Conservation (phyloP, 2,329 filamentous ascomycete species). For the Alternaria alternata region DNA sequence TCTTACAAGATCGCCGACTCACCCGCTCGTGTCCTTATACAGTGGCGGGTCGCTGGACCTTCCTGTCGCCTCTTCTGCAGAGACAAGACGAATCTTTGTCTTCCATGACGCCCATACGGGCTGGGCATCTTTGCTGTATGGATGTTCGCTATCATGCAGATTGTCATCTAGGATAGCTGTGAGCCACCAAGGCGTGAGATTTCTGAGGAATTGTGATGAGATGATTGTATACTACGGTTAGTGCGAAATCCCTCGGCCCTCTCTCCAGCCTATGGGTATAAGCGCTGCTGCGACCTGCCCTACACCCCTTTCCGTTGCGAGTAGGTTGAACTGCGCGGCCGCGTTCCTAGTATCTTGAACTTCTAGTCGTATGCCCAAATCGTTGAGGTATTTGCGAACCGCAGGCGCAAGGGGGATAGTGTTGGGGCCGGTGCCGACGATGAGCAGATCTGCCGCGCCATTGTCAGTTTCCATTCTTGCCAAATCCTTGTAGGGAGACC, state of each 20-base stretch:
- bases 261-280: constrained; percentile 84
- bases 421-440: constrained; percentile 82
- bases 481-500: background rate
- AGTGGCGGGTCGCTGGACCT: background rate
- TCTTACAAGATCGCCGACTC: background rate
- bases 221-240: background rate
- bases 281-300: constrained; percentile 85
- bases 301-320: constrained; percentile 92
- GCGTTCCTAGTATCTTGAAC: constrained; percentile 93
- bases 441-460: constrained; percentile 73
- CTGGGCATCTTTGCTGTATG: background rate
- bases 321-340: constrained; percentile 89
- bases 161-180: background rate
- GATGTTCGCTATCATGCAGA: background rate
- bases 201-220: background rate
- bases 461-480: constrained; percentile 21
- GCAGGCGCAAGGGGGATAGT: constrained; percentile 79
- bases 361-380: constrained; percentile 84
- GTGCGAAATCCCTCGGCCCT: constrained; percentile 44
- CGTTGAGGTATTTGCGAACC: constrained; percentile 75
- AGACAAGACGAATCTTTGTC: background rate
- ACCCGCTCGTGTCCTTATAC: background rate
- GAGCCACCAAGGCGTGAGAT: background rate
- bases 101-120: background rate
- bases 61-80: background rate